Percentiles rank a stretch among this genome's conserved stretches.
Conservation (phyloP, 1,139 yeast species). For the Scheffersomyces illinoinensis region DNA sequence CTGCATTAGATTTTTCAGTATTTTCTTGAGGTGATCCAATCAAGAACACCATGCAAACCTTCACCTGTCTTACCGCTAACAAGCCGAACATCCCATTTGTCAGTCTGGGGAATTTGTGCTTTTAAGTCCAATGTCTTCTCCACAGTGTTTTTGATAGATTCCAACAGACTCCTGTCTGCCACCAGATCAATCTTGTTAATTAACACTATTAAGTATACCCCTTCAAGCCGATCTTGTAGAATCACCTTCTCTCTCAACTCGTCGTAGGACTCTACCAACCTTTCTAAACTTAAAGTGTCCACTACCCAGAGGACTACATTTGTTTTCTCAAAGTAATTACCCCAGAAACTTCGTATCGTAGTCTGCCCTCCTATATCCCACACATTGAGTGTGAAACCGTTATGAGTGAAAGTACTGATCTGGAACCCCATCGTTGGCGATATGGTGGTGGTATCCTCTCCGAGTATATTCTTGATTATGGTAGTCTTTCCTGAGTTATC, state of each 20-base stretch:
- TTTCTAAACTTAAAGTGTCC: constrained; percentile 62
- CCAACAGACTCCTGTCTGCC: constrained; percentile 9
- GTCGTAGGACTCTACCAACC: constrained; percentile 62
- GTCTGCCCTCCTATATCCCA: constrained; percentile 94
- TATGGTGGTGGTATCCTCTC: constrained; percentile 40
- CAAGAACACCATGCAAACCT: constrained; percentile 46
- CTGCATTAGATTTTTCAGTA: constrained; percentile 2
- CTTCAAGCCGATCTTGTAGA: constrained; percentile 66
- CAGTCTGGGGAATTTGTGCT: constrained; percentile 20
- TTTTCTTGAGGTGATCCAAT: constrained; percentile 41
- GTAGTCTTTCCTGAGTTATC: constrained; percentile 92
- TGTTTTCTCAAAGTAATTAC: constrained; percentile 84
- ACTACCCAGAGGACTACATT: constrained; percentile 92
- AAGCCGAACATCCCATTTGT: constrained; percentile 38
- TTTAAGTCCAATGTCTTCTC: constrained; percentile 24
- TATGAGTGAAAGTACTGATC: constrained; percentile 42
- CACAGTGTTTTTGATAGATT: constrained; percentile 19
- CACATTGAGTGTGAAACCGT: constrained; percentile 40
- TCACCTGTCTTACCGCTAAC: constrained; percentile 63
- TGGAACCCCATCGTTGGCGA: constrained; percentile 59
- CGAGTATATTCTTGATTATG: constrained; percentile 62
- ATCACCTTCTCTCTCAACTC: constrained; percentile 65
- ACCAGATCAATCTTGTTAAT: constrained; percentile 61
- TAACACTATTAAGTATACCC: constrained; percentile 58
- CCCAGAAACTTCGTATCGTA: constrained; percentile 81